These are phyloP conservation scores for Trichothecium sympodiale DNA, from an alignment of 2,329 filamentous ascomycete species.

Conservation along the genomic window DNA sequence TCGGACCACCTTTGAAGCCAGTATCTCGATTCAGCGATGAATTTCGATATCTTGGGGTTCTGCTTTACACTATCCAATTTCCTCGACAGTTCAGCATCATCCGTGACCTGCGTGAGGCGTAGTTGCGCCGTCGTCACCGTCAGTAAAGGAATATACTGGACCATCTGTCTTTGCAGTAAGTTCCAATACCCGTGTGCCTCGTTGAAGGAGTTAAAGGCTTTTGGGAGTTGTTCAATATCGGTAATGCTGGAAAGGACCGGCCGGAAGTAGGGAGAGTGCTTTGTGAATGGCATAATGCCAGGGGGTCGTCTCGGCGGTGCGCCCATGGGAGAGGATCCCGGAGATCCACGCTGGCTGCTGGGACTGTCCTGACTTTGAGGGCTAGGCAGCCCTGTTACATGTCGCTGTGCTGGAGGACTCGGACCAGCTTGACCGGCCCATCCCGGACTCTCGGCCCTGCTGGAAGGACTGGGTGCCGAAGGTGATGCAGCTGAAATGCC, in stretches of 20 bases:
- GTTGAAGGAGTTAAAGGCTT: slow-evolving; percentile 17
- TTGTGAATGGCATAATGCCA: slow-evolving; percentile 24
- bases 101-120: slow-evolving; percentile 14
- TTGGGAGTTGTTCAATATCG: slow-evolving; percentile 20
- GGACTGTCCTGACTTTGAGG: slow-evolving; percentile 22
- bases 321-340: slow-evolving; percentile 9
- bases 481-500: neutral
- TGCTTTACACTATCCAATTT: slow-evolving; percentile 19
- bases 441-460: slow-evolving; percentile 11
- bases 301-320: slow-evolving; percentile 12
- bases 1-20: slow-evolving; percentile 28
- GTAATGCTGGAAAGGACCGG: slow-evolving; percentile 18
- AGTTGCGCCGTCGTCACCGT: slow-evolving; percentile 19
- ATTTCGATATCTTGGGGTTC: slow-evolving; percentile 17
- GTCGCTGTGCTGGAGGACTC: neutral
- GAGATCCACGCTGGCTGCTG: slow-evolving; percentile 6
- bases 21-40: slow-evolving; percentile 23
- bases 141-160: slow-evolving; percentile 23
- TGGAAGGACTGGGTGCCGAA: slow-evolving; percentile 11
- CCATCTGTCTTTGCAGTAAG: slow-evolving; percentile 24
- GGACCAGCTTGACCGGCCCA: slow-evolving; percentile 2
- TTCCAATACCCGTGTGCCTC: slow-evolving; percentile 27
- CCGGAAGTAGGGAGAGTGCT: slow-evolving; percentile 24
- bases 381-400: slow-evolving; percentile 16
- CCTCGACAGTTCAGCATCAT: slow-evolving; percentile 15